Base-by-base conservation (phyloP, 225 moss, liverwort and hornwort species). In the Sphagnum tenellum region DNA sequence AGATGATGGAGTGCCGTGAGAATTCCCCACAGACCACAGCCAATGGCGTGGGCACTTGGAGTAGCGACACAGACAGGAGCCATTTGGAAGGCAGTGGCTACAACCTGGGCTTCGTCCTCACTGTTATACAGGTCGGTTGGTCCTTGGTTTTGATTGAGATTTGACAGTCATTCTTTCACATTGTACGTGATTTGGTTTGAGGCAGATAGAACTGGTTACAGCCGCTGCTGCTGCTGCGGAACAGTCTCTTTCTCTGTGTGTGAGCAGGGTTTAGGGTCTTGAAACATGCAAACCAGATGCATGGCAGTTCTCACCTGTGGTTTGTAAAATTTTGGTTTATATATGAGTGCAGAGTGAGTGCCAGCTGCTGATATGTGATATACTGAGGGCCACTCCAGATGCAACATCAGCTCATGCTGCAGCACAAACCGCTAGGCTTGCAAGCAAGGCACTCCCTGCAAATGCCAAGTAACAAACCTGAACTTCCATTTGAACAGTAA, bases 361-460 rank as follows among this genome's bases (percentile, higher is more conserved):
- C 61, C 94, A 94, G 71, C 81, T 86, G 73, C 82, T 94, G 51
- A 90, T 90, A 60, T 94, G 94, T 85, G 94, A 94, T 77, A 88
- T 90, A 47, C 77, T 94, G 63, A 86, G 86, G 64, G 90, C 90
- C 65, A 94, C 94, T 12, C 94, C 90, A 63, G 94, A 90, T 85
- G 90, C 90, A 63, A 81, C 88, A 60, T 94, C 94, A 75, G 90
- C 90, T 75, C 90, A 94, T 66, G 88, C 94, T 45, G 94, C 90
- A 62, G 90, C 83, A 59, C 94, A 94, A 75, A 94, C 94, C 5
- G 90, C 94, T 66, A 79, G 88, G 61, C 79, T 94, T 66, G 94
- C 88, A 62, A 94, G 90, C 80, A 94, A 90, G 75, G 49, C 89
- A 66, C 72, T 86, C 67, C 75, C 70, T 68, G 73, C 79, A 68